Conservation (phyloP, 2,329 filamentous ascomycete species). For the Diplocarpon rosae region DNA sequence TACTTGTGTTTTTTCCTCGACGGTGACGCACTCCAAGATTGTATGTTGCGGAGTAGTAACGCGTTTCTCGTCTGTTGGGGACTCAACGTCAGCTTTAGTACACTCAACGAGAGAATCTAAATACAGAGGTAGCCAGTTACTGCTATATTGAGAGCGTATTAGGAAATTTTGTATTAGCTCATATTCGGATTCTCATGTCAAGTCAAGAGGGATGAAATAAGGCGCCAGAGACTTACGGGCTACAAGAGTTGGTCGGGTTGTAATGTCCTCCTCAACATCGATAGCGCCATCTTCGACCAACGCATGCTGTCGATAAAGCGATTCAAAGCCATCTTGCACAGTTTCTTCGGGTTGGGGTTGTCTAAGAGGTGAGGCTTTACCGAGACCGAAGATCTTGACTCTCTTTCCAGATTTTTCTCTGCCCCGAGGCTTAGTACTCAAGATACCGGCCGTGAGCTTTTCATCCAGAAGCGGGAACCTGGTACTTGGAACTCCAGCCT, state of each 20-base stretch:
- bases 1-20: not conserved
- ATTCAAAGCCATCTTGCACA: not conserved
- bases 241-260: not conserved
- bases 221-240: too few species aligned
- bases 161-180: too few species aligned
- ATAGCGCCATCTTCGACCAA: not conserved
- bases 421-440: not conserved
- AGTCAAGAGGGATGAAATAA: too few species aligned
- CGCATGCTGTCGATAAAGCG: slow-evolving; percentile 1
- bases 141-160: too few species aligned
- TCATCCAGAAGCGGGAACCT: not conserved
- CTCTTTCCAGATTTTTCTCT: not conserved
- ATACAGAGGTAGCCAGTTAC: not conserved
- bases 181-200: too few species aligned
- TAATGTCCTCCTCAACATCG: not conserved
- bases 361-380: slow-evolving; percentile 1
- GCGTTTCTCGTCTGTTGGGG: not conserved
- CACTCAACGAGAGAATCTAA: not conserved
- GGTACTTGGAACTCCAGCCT: not conserved
- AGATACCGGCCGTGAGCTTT: not conserved
- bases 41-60: not conserved
- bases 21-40: not conserved
- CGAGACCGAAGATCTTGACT: not conserved
- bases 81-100: not conserved
- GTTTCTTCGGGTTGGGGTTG: not conserved